Conservation (phyloP, 2,329 filamentous ascomycete species). For the Diaporthe sp. region DNA sequence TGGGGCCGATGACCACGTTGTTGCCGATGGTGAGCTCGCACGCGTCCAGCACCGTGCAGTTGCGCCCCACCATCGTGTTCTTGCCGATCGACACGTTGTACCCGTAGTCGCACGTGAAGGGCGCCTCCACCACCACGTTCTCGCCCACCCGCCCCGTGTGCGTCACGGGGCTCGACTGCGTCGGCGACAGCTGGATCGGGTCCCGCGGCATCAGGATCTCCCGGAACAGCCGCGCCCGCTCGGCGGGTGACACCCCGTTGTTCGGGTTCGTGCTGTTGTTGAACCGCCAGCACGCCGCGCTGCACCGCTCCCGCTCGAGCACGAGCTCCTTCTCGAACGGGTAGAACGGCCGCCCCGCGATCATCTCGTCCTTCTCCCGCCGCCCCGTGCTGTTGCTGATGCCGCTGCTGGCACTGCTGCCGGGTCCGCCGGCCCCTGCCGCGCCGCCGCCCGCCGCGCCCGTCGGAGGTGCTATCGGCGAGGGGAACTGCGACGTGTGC, state of each 20-base stretch:
- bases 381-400: slow-evolving; percentile 43
- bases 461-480: slow-evolving; percentile 45
- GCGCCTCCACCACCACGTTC: slow-evolving; percentile 83
- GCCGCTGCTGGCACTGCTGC: neutral
- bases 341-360: slow-evolving; percentile 81
- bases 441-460: slow-evolving; percentile 46
- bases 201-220: slow-evolving; percentile 77
- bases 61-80: slow-evolving; percentile 84
- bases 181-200: slow-evolving; percentile 67
- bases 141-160: slow-evolving; percentile 77
- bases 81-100: slow-evolving; percentile 94
- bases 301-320: slow-evolving; percentile 87
- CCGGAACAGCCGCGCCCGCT: slow-evolving; percentile 77
- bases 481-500: slow-evolving; percentile 62
- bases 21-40: slow-evolving; percentile 85
- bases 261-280: slow-evolving; percentile 86
- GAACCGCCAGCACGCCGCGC: slow-evolving; percentile 84
- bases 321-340: slow-evolving; percentile 83
- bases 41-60: slow-evolving; percentile 90
- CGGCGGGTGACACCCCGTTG: slow-evolving; percentile 76
- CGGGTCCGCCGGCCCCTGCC: neutral
- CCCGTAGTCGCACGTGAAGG: slow-evolving; percentile 91
- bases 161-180: slow-evolving; percentile 63
- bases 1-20: slow-evolving; percentile 81
- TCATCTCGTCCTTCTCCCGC: slow-evolving; percentile 92